Evolutionary conservation across 2,329 filamentous ascomycete genomes (phyloP), one percentile per base, ranked within the genome.

Genomic region (Sclerotinia minor): DNA sequence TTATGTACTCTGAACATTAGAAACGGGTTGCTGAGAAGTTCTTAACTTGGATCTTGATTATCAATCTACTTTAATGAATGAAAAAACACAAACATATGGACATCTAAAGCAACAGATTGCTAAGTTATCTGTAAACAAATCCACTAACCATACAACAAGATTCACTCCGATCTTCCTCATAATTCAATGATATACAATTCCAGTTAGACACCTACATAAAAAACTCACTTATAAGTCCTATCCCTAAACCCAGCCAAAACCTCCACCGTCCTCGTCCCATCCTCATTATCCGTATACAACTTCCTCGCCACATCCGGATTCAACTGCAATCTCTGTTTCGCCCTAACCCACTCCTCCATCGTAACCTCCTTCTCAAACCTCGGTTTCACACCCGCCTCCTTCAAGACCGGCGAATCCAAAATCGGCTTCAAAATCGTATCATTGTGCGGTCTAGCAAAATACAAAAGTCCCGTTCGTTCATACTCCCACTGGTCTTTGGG

Each of bases 341-440:
- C 77, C 68, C 76, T 79, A 9, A 81, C 79, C 79, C 80, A 82
- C 68, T 82, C 73, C 65, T 80, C 80, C 78, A 82, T 80, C 2
- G 80, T 82, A 8, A 83, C 75, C 53, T 79, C 76, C 71, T 80
- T 77, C 21, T 78, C 79, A 52, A 81, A 80, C 8, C 70, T 54
- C 9, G 72, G 53, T 26, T 75, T 71, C 21, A 77, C 75, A 0
- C 76, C 75, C 11, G 72, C 73, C 24, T 68, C 68, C 9, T 77
- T 66, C 60, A 79, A 67, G 0, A 78, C 72, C 0, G 77, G 76
- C 11, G 72, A 75, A 47, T 78, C 73, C 13, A 71, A 64, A 65
- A 78, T 78, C 0, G 77, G 76, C 29, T 73, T 68, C 53, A 76
- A 53, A 7, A 73, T 64, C 2, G 69, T 70, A 32, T 75, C 69